Conservation (phyloP, 805 yeast genomes). For the Candida jianshihensis region DNA sequence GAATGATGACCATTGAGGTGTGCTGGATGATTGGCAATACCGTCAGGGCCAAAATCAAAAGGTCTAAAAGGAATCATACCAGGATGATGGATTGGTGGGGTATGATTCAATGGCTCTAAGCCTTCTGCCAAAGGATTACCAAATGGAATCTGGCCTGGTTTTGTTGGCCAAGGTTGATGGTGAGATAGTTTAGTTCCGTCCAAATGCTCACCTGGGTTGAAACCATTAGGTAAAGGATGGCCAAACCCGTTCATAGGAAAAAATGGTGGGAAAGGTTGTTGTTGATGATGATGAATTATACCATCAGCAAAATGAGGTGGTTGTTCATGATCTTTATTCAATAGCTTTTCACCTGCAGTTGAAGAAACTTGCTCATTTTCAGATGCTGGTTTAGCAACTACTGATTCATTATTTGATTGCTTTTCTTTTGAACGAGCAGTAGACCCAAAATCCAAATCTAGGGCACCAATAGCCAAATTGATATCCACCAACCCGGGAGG, state of each 20-base stretch:
- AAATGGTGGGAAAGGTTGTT: conserved; percentile 20
- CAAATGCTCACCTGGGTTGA: conserved; percentile 13
- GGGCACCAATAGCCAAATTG: conserved; percentile 21
- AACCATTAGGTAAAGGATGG: conserved; percentile 18
- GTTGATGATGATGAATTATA: conserved; percentile 14
- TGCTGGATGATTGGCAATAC: conserved; percentile 13
- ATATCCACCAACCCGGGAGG: conserved; percentile 18
- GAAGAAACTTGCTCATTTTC: neutral
- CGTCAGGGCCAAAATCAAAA: conserved; percentile 21
- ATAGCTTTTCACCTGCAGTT: no score
- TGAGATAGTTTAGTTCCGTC: conserved; percentile 10
- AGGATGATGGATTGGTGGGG: conserved; percentile 20
- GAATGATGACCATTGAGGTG: conserved; percentile 6
- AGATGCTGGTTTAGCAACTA: conserved; percentile 14
- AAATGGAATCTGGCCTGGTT: conserved; percentile 17
- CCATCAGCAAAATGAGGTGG: conserved; percentile 1
- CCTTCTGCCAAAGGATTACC: conserved; percentile 6
- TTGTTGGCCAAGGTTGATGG: conserved; percentile 18
- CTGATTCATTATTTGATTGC: conserved; percentile 24
- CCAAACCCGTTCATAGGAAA: conserved; percentile 24
- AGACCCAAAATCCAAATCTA: conserved; percentile 19
- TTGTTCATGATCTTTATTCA: neutral
- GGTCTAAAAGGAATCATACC: conserved; percentile 22
- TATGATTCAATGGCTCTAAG: conserved; percentile 13
- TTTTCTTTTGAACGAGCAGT: conserved; percentile 1